Conservation (phyloP, 2,329 filamentous ascomycete genomes). For the Diaporthe citriasiana region DNA sequence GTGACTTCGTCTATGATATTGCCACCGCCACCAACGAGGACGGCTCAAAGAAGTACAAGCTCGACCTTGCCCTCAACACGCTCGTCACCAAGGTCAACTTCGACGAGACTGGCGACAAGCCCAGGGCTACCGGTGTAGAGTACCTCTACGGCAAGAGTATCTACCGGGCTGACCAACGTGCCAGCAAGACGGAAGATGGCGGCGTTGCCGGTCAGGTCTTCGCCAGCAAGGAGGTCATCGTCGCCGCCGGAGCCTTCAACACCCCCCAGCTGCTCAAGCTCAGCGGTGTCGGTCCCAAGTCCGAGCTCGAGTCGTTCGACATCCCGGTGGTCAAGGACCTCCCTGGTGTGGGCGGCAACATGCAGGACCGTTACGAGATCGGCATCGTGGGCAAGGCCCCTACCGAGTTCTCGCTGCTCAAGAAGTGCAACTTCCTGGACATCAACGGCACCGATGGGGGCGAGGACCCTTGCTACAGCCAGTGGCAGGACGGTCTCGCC, state of each 20-base stretch:
- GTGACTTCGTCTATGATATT: slow-evolving; percentile 67
- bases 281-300: slow-evolving; percentile 62
- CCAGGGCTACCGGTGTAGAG: slow-evolving; percentile 44
- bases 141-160: slow-evolving; percentile 44
- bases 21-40: slow-evolving; percentile 52
- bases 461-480: slow-evolving; percentile 37
- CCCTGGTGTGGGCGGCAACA: slow-evolving; percentile 65
- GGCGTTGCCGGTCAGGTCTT: slow-evolving; percentile 1
- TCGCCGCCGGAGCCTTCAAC: slow-evolving; percentile 65
- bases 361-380: slow-evolving; percentile 59
- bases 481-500: slow-evolving; percentile 42
- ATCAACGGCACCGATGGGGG: slow-evolving; percentile 43
- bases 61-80: slow-evolving; percentile 56
- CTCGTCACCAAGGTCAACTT: slow-evolving; percentile 45
- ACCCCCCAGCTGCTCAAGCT: slow-evolving; percentile 66
- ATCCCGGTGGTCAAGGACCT: slow-evolving; percentile 62
- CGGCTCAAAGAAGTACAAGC: slow-evolving; percentile 52
- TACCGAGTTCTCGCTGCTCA: slow-evolving; percentile 19
- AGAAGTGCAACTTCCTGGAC: slow-evolving; percentile 44
- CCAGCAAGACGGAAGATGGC: slow-evolving; percentile 5
- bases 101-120: slow-evolving; percentile 38
- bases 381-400: slow-evolving; percentile 42
- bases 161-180: slow-evolving; percentile 44
- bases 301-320: slow-evolving; percentile 57
- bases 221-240: slow-evolving; percentile 59